Evolutionary conservation across 1,139 yeast species (phyloP).

Genomic region (Sugiyamaella novakii): DNA sequence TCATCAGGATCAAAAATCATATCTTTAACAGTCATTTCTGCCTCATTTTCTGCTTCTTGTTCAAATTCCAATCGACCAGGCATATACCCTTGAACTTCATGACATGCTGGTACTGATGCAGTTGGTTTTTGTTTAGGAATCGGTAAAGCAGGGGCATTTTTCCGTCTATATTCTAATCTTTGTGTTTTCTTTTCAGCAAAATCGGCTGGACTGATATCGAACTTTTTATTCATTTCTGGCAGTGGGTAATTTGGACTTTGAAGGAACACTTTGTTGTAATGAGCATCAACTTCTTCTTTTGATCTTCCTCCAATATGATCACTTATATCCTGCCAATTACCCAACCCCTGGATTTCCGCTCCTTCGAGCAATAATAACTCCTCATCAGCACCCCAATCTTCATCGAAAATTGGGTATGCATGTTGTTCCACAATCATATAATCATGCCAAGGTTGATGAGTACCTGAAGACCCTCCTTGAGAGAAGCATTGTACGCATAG

Average conservation of each 20-base stretch:
- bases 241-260: conserved; percentile 71
- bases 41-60: conserved; percentile 94
- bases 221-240: conserved; percentile 69
- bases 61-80: conserved; percentile 98
- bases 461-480: conserved; percentile 74
- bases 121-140: conserved; percentile 81
- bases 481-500: conserved; percentile 96
- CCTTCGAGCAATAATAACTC: conserved; percentile 88
- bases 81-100: conserved; percentile 97
- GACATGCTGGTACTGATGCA: conserved; percentile 94
- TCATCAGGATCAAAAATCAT: conserved; percentile 96
- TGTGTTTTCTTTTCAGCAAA: conserved; percentile 69
- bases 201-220: conserved; percentile 63
- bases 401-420: conserved; percentile 86
- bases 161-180: conserved; percentile 70
- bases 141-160: conserved; percentile 55
- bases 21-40: conserved; percentile 90
- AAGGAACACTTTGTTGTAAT: conserved; percentile 71
- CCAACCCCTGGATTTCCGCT: conserved; percentile 86
- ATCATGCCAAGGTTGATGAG: conserved; percentile 93
- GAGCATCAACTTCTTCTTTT: conserved; percentile 87
- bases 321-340: conserved; percentile 96
- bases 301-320: conserved; percentile 93
- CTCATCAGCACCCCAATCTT: conserved; percentile 98
- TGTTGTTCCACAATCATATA: conserved; percentile 91